Evolutionary conservation across 2,329 filamentous ascomycete species (phyloP), one percentile per base, ranked within the genome.

Genomic region (Ophiosphaerella herpotricha): DNA sequence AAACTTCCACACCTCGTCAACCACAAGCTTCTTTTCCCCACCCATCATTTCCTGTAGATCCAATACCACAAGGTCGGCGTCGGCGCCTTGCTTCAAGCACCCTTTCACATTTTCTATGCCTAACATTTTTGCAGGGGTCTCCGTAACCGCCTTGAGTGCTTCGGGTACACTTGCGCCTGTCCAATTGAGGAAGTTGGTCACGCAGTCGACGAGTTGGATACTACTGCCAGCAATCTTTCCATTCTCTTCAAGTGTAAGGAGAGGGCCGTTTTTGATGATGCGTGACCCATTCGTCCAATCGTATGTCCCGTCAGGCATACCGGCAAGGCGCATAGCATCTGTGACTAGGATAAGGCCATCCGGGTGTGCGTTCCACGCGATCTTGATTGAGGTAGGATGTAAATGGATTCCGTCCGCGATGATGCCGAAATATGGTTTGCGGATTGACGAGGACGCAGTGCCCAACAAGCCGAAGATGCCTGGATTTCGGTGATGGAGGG

Each of bases 401-500:
- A 96, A 78, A 70, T 97, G 92, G 55, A 95, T 91, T 16, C 92
- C 92, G 68, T 97, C 92, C 3, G 90, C 85, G 53, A 97, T 96
- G 65, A 96, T 84, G 50, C 92, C 92, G 71, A 93, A 97, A 72
- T 83, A 96, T 0, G 91, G 91, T 43, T 87, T 80, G 2, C 44
- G 42, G 26, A 64, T 59, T 14, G 61, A 65, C 1, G 59, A 60
- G 2, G 70, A 68, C 0, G 64, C 59, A 2, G 71, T 72, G 52
- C 91, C 91, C 12, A 97, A 77, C 0, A 95, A 84, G 24, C 92
- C 92, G 69, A 96, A 96, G 61, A 96, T 85, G 33, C 91, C 91
- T 0, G 92, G 91, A 73, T 96, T 91, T 50, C 92, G 88, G 78
- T 97, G 91, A 72, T 94, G 90, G 43, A 96, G 84, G 12, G 91